These are phyloP conservation scores for Candolleomyces efflorescens DNA, from an alignment of 768 basidiomycete genomes.

Conservation along the genomic window DNA sequence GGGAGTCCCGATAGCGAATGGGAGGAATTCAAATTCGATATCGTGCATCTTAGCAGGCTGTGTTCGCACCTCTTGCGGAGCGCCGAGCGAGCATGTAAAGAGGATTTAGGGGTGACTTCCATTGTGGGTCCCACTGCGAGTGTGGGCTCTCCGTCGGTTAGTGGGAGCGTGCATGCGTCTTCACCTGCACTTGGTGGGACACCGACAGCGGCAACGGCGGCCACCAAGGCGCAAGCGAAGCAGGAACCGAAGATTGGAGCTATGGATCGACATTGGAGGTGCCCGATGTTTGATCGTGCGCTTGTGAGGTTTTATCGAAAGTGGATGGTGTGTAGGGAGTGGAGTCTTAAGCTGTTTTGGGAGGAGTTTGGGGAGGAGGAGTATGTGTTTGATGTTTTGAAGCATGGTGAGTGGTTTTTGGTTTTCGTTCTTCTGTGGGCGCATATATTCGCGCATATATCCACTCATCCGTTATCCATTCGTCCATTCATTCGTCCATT, in stretches of 20 bases:
- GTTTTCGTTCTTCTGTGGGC: constrained; percentile 1
- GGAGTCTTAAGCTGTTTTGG: constrained; percentile 34
- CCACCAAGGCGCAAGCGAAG: not conserved
- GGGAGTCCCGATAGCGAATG: constrained; percentile 32
- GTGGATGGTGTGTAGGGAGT: constrained; percentile 38
- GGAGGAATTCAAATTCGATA: constrained; percentile 37
- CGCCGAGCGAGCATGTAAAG: constrained; percentile 22
- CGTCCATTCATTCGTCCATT: too few relatives aligned
- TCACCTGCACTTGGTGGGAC: too few relatives aligned
- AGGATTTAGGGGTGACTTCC: not conserved
- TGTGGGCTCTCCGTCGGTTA: too few relatives aligned
- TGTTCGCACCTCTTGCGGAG: constrained; percentile 29
- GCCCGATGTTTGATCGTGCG: constrained; percentile 37
- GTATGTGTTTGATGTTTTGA: constrained; percentile 33
- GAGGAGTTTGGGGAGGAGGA: constrained; percentile 40
- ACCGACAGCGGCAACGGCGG: not conserved
- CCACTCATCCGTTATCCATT: too few relatives aligned
- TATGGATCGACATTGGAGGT: constrained; percentile 28
- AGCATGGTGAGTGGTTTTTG: constrained; percentile 28
- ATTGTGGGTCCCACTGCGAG: not conserved
- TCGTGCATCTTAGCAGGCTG: constrained; percentile 38
- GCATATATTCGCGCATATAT: too few relatives aligned
- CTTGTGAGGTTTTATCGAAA: constrained; percentile 36
- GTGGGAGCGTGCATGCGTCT: too few relatives aligned
- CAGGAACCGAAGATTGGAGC: constrained; percentile 7